Conservation (phyloP, 2,329 filamentous ascomycete species). For the Alternaria postmessia region DNA sequence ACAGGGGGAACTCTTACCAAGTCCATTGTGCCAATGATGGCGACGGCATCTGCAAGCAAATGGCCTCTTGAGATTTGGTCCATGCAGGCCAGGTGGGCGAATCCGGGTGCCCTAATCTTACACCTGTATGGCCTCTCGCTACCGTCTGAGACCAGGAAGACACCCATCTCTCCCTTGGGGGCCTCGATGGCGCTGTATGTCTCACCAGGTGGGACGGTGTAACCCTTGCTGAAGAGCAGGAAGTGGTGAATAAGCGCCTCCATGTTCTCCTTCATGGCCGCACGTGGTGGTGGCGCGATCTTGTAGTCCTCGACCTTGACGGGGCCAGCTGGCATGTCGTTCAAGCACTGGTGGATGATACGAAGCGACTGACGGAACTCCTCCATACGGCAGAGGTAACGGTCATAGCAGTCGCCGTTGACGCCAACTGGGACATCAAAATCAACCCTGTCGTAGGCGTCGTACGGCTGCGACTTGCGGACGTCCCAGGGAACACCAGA, state of each 20-base stretch:
- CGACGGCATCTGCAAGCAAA: conserved; percentile 93
- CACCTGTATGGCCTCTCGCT: conserved; percentile 96
- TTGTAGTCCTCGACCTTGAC: conserved; percentile 99
- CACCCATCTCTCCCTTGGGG: conserved; percentile 99
- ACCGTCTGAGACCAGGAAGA: conserved; percentile 94
- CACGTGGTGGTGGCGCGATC: conserved; percentile 91
- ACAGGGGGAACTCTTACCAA: conserved; percentile 21
- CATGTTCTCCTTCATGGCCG: conserved; percentile 99
- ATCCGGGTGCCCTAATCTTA: conserved; percentile 96
- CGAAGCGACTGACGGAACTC: conserved; percentile 98
- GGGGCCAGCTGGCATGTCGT: conserved; percentile 97
- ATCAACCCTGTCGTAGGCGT: conserved; percentile 96
- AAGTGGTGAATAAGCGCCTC: conserved; percentile 99
- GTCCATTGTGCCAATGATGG: conserved; percentile 75
- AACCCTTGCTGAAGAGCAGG: conserved; percentile 97
- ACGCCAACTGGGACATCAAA: conserved; percentile 97
- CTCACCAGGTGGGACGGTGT: conserved; percentile 94
- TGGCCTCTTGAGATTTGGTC: conserved; percentile 94
- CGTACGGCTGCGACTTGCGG: conserved; percentile 95
- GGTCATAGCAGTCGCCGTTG: conserved; percentile 99
- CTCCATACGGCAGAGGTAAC: conserved; percentile 99
- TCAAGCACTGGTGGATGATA: conserved; percentile 98
- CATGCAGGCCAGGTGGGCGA: conserved; percentile 92
- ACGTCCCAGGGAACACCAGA: conserved; percentile 97
- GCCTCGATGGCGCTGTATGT: conserved; percentile 98